A percentile compares a stretch with the other conserved stretches of the same genome.
These are phyloP conservation scores for Talaromyces funiculosus DNA, from an alignment of 2,329 filamentous ascomycete genomes.

Conservation along the genomic window DNA sequence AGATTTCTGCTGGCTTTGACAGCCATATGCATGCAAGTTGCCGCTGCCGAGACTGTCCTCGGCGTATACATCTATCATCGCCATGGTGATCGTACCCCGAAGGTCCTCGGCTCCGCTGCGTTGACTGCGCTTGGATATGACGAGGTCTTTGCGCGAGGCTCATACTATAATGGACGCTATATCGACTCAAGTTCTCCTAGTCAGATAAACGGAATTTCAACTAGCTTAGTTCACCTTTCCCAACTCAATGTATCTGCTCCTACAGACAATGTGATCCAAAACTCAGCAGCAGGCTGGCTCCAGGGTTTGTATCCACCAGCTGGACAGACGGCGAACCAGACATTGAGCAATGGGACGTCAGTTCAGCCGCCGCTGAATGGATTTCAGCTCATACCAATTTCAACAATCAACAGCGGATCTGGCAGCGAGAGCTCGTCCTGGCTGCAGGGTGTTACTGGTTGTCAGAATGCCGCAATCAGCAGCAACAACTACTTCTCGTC, in stretches of 20 bases:
- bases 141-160: slow-evolving; percentile 66
- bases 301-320: slow-evolving; percentile 83
- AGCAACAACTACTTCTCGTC: slow-evolving; percentile 56
- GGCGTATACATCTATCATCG: slow-evolving; percentile 84
- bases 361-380: slow-evolving; percentile 66
- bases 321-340: slow-evolving; percentile 49
- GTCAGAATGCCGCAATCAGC: slow-evolving; percentile 51
- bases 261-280: slow-evolving; percentile 69
- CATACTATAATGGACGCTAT: slow-evolving; percentile 72
- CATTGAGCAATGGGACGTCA: slow-evolving; percentile 63
- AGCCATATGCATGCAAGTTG: neutral
- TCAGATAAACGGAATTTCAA: slow-evolving; percentile 61
- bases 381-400: slow-evolving; percentile 77
- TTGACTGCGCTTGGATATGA: slow-evolving; percentile 75
- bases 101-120: slow-evolving; percentile 63
- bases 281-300: slow-evolving; percentile 71
- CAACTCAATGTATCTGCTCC: slow-evolving; percentile 71
- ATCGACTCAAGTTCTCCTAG: slow-evolving; percentile 54
- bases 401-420: slow-evolving; percentile 54
- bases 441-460: slow-evolving; percentile 54
- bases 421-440: slow-evolving; percentile 54
- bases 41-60: slow-evolving; percentile 60
- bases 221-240: slow-evolving; percentile 59
- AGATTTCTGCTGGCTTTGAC: neutral
- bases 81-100: slow-evolving; percentile 82